Evolutionary conservation across 164 flowering plant genomes (phyloP), one percentile per base, ranked within the genome.

Genomic region (Liriodendron chinense): DNA sequence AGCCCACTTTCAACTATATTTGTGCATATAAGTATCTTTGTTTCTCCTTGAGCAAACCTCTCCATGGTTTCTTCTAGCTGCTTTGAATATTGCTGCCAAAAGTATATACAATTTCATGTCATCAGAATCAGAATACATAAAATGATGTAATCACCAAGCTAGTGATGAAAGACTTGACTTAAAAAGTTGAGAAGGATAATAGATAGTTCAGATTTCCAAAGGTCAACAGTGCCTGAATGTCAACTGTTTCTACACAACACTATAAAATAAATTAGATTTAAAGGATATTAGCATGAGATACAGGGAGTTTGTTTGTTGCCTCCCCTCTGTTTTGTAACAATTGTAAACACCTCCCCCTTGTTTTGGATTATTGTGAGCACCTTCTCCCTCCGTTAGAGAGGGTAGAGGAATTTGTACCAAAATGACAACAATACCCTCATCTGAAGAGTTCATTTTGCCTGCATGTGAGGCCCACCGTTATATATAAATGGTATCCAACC

Each of bases 1-100:
- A 96, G 93, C 63, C 99, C 99, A 81, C 99, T 96, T 83, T 96
- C 99, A 59, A 96, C 99, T 65, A 96, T 93, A 70, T 96, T 96
- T 75, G 99, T 96, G 88, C 96, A 87, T 69, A 96, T 84, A 71
- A 96, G 94, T 75, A 96, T 94, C 82, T 85, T 90, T 62, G 85
- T 89, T 57, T 87, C 88, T 48, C 98, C 98, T 72, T 79, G 85
- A 20, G 91, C 87, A 85, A 96, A 96, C 53, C 83, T 89, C 79
- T 91, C 97, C 99, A 96, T 94, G 24, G 96, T 90, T 43, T 89
- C 92, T 85, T 96, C 99, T 69, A 96, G 92, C 82, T 90, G 93
- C 83, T 89, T 96, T 23, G 99, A 96, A 71, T 88, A 85, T 96
- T 91, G 99, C 99, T 96, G 95, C 81, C 62, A 69, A 68, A 74